A percentile compares a stretch with the other conserved stretches of the same genome.
phyloP scores from a whole-genome alignment of 805 yeast species.

The Wickerhamomyces strasburgensis region DNA sequence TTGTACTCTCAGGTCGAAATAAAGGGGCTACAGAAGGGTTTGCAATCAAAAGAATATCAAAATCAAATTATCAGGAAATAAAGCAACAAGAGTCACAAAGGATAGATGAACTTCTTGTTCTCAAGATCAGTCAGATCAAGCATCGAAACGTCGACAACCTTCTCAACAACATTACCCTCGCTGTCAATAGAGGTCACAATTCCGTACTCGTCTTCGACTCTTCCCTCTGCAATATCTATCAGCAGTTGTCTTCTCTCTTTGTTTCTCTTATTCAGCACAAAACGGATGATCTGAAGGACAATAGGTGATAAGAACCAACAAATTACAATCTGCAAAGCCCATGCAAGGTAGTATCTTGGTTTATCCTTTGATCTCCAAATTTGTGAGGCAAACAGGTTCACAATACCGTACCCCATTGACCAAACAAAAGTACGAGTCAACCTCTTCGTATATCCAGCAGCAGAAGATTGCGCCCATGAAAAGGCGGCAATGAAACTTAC shows the following conservation, averaged over 20 bases:
- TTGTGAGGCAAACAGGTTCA: conserved; percentile 45
- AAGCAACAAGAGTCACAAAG: conserved; percentile 26
- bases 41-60: no score
- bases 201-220: conserved; percentile 25
- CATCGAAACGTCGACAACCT: conserved; percentile 35
- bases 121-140: conserved; percentile 52
- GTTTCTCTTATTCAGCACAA: conserved; percentile 27
- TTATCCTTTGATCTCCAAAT: conserved; percentile 37
- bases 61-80: neutral
- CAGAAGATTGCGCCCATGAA: conserved; percentile 17
- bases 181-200: conserved; percentile 22
- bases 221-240: conserved; percentile 21
- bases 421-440: conserved; percentile 34
- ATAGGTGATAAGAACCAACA: conserved; percentile 36
- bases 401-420: conserved; percentile 35
- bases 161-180: conserved; percentile 21
- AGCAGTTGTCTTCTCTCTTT: conserved; percentile 24
- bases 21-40: no score
- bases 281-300: conserved; percentile 32
- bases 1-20: no score
- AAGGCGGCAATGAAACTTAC: conserved; percentile 25
- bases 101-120: conserved; percentile 47
- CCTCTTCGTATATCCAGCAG: conserved; percentile 42
- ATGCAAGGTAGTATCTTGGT: conserved; percentile 39
- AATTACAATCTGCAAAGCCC: conserved; percentile 46